Conservation (phyloP, 192 early-diverging fungal species). For the Backusella tuberculispora region DNA sequence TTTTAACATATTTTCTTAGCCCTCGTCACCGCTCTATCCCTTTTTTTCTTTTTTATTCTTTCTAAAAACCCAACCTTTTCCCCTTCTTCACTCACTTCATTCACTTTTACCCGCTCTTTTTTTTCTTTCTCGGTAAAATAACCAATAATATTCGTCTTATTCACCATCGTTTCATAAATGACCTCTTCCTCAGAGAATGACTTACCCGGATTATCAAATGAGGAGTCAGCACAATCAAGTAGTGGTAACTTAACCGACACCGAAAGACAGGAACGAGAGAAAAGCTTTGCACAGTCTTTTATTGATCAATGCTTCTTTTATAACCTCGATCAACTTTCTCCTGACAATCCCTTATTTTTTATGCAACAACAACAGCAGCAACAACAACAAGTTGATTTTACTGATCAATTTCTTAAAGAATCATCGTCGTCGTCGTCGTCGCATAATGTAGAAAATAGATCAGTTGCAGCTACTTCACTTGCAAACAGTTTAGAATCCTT, state of each 20-base stretch:
- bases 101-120: neutral
- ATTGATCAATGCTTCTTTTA: conserved; percentile 28
- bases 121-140: neutral
- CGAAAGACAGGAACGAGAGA: neutral
- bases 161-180: neutral
- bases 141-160: too few relatives aligned
- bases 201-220: neutral
- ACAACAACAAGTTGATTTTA: conserved; percentile 7
- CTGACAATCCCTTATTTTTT: conserved; percentile 24
- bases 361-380: conserved; percentile 20
- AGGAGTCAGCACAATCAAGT: neutral
- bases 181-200: neutral
- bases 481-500: conserved; percentile 15
- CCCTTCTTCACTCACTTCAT: neutral
- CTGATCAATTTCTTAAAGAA: neutral
- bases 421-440: too few relatives aligned
- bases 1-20: too few relatives aligned
- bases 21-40: too few relatives aligned
- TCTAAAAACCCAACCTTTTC: too few relatives aligned
- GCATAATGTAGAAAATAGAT: neutral
- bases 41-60: too few relatives aligned
- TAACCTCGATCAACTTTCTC: conserved; percentile 24
- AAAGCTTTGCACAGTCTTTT: neutral
- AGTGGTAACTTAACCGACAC: neutral
- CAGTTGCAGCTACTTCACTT: neutral